Conservation (phyloP, 2,329 filamentous ascomycete species). For the Zopfia rhizophila region DNA sequence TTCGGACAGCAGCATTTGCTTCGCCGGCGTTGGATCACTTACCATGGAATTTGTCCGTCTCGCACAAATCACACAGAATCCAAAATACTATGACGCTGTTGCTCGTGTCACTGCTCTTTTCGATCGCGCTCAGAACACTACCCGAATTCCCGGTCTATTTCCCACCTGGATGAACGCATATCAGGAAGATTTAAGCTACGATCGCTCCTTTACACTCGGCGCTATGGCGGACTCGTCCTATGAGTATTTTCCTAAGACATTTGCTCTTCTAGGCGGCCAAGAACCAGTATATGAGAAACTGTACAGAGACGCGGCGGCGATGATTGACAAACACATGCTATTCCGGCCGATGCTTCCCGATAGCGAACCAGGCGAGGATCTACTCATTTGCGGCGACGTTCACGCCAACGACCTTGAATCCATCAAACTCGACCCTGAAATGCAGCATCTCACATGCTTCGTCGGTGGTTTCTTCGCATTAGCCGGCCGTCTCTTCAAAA, state of each 20-base stretch:
- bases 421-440: slow-evolving; percentile 57
- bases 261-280: slow-evolving; percentile 51
- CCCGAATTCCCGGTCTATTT: slow-evolving; percentile 49
- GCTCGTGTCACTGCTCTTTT: slow-evolving; percentile 45
- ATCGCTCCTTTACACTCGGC: slow-evolving; percentile 46
- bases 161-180: slow-evolving; percentile 52
- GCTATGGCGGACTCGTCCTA: slow-evolving; percentile 52
- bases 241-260: slow-evolving; percentile 52
- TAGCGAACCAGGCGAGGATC: slow-evolving; percentile 30
- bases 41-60: slow-evolving; percentile 54
- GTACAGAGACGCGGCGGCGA: slow-evolving; percentile 63
- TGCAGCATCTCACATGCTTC: slow-evolving; percentile 69
- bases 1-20: slow-evolving; percentile 53
- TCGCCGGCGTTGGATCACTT: slow-evolving; percentile 60
- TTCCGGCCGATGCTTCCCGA: slow-evolving; percentile 57
- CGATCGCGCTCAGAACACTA: slow-evolving; percentile 42
- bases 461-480: slow-evolving; percentile 70
- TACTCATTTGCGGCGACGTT: slow-evolving; percentile 51
- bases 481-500: slow-evolving; percentile 65
- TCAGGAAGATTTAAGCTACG: slow-evolving; percentile 38
- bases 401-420: slow-evolving; percentile 21
- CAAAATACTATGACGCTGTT: slow-evolving; percentile 52
- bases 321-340: slow-evolving; percentile 59
- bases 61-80: slow-evolving; percentile 45
- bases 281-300: slow-evolving; percentile 61